These are phyloP conservation scores for Prasinococcaceae sp. DNA, from an alignment of 139 green algal species.

Conservation along the genomic window DNA sequence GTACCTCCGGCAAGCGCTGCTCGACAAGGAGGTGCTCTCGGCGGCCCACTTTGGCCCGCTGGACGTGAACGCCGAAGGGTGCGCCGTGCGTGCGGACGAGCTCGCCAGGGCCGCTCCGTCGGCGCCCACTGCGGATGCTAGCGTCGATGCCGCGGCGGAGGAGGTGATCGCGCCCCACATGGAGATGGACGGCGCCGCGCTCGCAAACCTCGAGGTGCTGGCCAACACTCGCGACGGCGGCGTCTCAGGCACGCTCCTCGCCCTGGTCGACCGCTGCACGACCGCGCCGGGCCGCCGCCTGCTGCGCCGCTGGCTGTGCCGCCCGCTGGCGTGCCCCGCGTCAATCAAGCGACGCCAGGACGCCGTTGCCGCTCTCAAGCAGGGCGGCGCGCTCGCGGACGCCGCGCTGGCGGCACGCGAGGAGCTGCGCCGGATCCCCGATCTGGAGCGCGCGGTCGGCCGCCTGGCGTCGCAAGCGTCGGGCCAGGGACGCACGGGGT, in stretches of 20 bases:
- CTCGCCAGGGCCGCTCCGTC: not conserved
- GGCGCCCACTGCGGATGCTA: slow-evolving; percentile 1
- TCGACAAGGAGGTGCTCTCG: slow-evolving; percentile 56
- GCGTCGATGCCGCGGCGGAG: not conserved
- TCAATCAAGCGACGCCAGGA: slow-evolving; percentile 53
- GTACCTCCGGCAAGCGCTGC: slow-evolving; percentile 50
- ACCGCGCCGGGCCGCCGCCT: slow-evolving; percentile 69
- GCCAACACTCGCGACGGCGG: slow-evolving; percentile 63
- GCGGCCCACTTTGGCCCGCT: slow-evolving; percentile 45
- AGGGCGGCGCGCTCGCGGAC: slow-evolving; percentile 53
- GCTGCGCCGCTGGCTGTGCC: slow-evolving; percentile 73
- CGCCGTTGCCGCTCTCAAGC: slow-evolving; percentile 21
- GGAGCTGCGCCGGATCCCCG: slow-evolving; percentile 32
- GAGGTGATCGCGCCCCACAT: slow-evolving; percentile 33
- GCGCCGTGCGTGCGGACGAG: not conserved
- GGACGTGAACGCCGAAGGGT: not conserved
- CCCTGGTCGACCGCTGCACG: slow-evolving; percentile 67
- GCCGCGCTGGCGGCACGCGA: slow-evolving; percentile 37
- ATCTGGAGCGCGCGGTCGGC: slow-evolving; percentile 76
- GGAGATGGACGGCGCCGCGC: slow-evolving; percentile 73
- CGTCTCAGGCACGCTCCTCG: slow-evolving; percentile 58
- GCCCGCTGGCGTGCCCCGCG: slow-evolving; percentile 44
- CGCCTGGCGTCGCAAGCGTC: slow-evolving; percentile 42
- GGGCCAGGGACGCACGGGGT: not conserved
- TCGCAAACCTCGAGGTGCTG: slow-evolving; percentile 90